phyloP scores from a whole-genome alignment of 2,329 filamentous ascomycete species.

The Colletotrichum filicis region DNA sequence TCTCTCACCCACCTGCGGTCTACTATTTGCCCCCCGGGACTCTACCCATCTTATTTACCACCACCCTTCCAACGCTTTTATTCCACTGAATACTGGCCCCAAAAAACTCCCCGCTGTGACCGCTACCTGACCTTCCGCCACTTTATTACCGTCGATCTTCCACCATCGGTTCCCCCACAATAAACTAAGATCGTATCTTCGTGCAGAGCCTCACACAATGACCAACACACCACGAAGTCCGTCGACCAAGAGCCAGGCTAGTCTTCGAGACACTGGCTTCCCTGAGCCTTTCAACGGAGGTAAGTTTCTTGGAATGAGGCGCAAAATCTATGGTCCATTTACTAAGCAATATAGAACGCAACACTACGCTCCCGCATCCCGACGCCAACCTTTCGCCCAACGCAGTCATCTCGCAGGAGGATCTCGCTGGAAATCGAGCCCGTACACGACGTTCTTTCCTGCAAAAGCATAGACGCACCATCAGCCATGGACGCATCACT shows the following conservation, averaged over 20 bases:
- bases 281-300: slow-evolving; percentile 61
- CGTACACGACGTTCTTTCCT: slow-evolving; percentile 60
- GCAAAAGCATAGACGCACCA: slow-evolving; percentile 57
- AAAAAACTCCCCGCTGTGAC: neutral
- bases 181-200: slow-evolving; percentile 26
- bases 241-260: slow-evolving; percentile 30
- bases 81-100: slow-evolving; percentile 21
- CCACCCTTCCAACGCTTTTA: neutral
- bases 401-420: slow-evolving; percentile 66
- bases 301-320: slow-evolving; percentile 42
- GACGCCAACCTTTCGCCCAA: slow-evolving; percentile 68
- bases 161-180: slow-evolving; percentile 7
- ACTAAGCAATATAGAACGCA: slow-evolving; percentile 52
- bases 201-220: slow-evolving; percentile 31
- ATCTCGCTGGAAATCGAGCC: slow-evolving; percentile 56
- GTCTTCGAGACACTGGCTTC: slow-evolving; percentile 58
- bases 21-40: neutral
- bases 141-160: neutral
- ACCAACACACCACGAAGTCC: slow-evolving; percentile 26
- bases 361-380: slow-evolving; percentile 71
- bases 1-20: neutral
- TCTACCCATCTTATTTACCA: slow-evolving; percentile 7
- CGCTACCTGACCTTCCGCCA: neutral
- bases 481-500: slow-evolving; percentile 58
- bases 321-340: neutral